Evolutionary conservation across 2,329 filamentous ascomycete species (phyloP).

Genomic region (Verticillium alfalfae): DNA sequence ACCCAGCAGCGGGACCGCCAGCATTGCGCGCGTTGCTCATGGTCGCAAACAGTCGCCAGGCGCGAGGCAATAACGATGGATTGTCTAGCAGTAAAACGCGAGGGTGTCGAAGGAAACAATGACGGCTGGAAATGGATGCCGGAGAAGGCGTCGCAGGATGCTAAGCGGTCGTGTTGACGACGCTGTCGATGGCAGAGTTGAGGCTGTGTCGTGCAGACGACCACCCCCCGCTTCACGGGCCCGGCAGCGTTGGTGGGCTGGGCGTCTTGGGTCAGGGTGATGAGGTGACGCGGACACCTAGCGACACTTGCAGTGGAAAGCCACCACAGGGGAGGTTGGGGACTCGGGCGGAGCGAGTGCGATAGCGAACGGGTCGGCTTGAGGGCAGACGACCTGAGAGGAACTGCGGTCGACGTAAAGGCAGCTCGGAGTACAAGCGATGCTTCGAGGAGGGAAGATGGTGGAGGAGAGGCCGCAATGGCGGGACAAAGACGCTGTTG

Average conservation of each 20-base stretch:
- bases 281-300: conserved; percentile 10
- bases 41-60: background rate
- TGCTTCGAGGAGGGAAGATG: background rate
- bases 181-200: conserved; percentile 11
- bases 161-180: conserved; percentile 5
- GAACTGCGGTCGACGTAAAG: background rate
- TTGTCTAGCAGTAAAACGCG: background rate
- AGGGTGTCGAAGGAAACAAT: background rate
- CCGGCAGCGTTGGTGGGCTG: conserved; percentile 8
- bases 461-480: background rate
- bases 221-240: conserved; percentile 11
- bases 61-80: background rate
- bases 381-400: background rate
- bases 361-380: conserved; percentile 20
- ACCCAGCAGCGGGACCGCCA: background rate
- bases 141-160: background rate
- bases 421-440: background rate
- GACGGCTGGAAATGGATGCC: background rate
- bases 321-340: background rate
- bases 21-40: background rate
- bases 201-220: conserved; percentile 13
- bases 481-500: background rate
- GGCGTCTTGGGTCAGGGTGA: conserved; percentile 9
- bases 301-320: background rate
- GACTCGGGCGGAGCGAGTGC: background rate